Percentiles rank a stretch among this genome's conserved stretches.
Evolutionary conservation across 306 rosid species (phyloP).

Genomic region (Corylus avellana): DNA sequence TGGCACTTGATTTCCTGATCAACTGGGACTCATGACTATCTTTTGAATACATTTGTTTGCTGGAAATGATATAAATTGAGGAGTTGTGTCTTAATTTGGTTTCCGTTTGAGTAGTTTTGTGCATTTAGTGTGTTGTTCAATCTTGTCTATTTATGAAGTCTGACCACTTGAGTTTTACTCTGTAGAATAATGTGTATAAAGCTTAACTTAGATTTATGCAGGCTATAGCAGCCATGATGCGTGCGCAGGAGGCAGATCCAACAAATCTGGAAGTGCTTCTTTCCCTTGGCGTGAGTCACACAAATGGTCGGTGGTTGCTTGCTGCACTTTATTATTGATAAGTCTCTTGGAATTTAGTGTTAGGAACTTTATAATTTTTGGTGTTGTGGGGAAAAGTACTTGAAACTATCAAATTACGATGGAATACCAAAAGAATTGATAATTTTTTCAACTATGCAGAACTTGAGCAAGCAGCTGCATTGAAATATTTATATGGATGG

Average conservation of each 20-base stretch:
- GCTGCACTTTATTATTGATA: slow-evolving; percentile 4
- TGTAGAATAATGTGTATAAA: slow-evolving; percentile 22
- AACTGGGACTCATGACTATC: not conserved
- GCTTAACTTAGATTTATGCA: slow-evolving; percentile 32
- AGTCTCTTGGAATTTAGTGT: not conserved
- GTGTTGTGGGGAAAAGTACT: not conserved
- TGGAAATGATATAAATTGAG: not conserved
- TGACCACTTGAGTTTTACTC: slow-evolving; percentile 1
- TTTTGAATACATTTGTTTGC: not conserved
- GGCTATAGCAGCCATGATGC: slow-evolving; percentile 99
- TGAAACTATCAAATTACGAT: not conserved
- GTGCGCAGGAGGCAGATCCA: slow-evolving; percentile 94
- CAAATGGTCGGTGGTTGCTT: slow-evolving; percentile 75
- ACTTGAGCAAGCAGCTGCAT: slow-evolving; percentile 85
- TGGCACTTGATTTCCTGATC: not conserved
- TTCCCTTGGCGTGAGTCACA: slow-evolving; percentile 99
- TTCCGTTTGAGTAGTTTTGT: not conserved
- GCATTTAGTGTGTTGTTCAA: not conserved
- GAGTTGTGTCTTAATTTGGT: not conserved
- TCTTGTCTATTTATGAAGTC: not conserved
- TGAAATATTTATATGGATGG: slow-evolving; percentile 90
- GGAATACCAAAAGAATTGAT: not conserved
- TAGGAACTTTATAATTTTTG: not conserved
- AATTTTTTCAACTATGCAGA: slow-evolving; percentile 54
- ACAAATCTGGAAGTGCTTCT: slow-evolving; percentile 98